A percentile compares a stretch with the other conserved stretches of the same genome.
Evolutionary conservation across 2,329 filamentous ascomycete genomes (phyloP).

Genomic region (Fusarium luffae): DNA sequence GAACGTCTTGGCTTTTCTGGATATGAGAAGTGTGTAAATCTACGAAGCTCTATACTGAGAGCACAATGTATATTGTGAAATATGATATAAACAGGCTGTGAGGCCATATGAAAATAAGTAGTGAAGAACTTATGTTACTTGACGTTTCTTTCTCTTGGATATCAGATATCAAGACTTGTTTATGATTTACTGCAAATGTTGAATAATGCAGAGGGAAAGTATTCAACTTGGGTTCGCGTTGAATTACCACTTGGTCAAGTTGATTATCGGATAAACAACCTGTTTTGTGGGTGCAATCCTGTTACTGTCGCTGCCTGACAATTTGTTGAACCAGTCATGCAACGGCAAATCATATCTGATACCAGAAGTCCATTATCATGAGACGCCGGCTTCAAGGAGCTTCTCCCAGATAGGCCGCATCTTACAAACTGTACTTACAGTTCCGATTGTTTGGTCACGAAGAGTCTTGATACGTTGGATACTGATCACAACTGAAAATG

Average conservation of each 20-base stretch:
- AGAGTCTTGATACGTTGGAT: constrained; percentile 62
- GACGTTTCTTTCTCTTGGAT: not conserved
- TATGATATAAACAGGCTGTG: not conserved
- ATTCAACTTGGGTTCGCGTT: not conserved
- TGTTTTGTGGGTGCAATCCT: not conserved
- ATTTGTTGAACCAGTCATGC: not conserved
- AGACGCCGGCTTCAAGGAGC: constrained; percentile 62
- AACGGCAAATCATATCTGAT: not conserved
- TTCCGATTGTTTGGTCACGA: constrained; percentile 47
- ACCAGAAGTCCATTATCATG: constrained; percentile 56
- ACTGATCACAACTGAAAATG: constrained; percentile 60
- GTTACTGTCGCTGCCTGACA: not conserved
- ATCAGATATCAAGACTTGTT: not conserved
- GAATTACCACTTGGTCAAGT: not conserved
- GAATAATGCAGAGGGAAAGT: not conserved
- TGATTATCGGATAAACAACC: not conserved
- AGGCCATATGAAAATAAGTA: not conserved
- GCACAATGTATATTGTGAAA: not conserved
- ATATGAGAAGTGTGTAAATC: not conserved
- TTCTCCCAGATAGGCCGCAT: constrained; percentile 54
- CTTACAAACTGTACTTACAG: constrained; percentile 42
- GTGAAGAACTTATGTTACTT: not conserved
- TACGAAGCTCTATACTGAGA: not conserved
- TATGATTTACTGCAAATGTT: not conserved
- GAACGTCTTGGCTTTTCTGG: not conserved